Percentiles rank a stretch among this genome's conserved stretches.
Conservation (phyloP, 176 grass and related monocot species). For the Ampelocalamus luodianensis region DNA sequence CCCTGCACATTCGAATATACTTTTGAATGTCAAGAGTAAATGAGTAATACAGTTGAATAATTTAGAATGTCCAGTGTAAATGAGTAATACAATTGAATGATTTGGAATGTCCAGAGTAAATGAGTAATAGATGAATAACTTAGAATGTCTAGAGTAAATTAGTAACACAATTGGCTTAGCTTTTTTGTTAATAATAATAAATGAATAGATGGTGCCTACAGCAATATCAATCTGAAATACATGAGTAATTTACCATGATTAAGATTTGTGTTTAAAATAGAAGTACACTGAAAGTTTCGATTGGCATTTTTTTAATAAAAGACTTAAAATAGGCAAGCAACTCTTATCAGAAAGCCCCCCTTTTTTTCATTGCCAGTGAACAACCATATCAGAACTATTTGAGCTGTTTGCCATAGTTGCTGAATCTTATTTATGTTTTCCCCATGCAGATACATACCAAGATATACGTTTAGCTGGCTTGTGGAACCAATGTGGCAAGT, state of each 20-base stretch:
- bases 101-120: no score
- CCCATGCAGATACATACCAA: constrained; percentile 85
- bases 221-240: neutral
- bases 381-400: neutral
- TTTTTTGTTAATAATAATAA: neutral
- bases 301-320: neutral
- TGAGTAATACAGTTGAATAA: no score
- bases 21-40: neutral
- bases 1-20: neutral
- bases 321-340: neutral
- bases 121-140: no score
- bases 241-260: neutral
- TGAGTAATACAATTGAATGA: no score
- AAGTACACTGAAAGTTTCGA: neutral
- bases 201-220: neutral
- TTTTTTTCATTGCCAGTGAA: neutral
- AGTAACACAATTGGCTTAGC: neutral
- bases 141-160: no score
- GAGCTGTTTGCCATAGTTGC: neutral
- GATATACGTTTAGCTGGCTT: constrained; percentile 98
- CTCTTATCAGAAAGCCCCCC: neutral
- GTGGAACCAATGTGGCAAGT: constrained; percentile 96
- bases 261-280: neutral
- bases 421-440: constrained; percentile 2
- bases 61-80: no score